Conservation (phyloP, 208 protist species). For the Giardia duodenalis region DNA sequence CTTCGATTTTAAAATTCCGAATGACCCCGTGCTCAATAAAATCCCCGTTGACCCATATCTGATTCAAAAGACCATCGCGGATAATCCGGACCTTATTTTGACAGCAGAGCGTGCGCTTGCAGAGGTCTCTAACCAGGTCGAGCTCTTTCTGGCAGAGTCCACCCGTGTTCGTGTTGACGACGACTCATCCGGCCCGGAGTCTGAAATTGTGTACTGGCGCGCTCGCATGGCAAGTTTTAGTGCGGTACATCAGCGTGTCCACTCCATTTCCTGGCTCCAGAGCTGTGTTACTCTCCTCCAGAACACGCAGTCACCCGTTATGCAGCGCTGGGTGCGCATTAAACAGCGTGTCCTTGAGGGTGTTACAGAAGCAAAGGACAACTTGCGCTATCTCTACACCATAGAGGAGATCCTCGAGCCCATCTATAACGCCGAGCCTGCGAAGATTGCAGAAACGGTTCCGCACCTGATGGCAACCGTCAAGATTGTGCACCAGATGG, state of each 20-base stretch:
- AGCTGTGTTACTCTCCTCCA: constrained; percentile 66
- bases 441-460: constrained; percentile 70
- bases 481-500: constrained; percentile 83
- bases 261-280: constrained; percentile 34
- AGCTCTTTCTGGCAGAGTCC: constrained; percentile 49
- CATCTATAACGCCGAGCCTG: constrained; percentile 68
- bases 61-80: neutral
- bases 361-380: constrained; percentile 86
- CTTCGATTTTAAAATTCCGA: neutral
- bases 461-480: constrained; percentile 77
- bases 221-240: constrained; percentile 67
- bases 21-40: neutral
- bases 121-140: constrained; percentile 39
- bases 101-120: neutral
- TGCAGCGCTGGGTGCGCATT: constrained; percentile 64
- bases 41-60: neutral
- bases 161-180: constrained; percentile 43
- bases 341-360: constrained; percentile 71
- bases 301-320: constrained; percentile 57
- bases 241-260: constrained; percentile 57
- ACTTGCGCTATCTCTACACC: constrained; percentile 81
- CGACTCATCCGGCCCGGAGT: constrained; percentile 62
- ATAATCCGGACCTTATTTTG: neutral
- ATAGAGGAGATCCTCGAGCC: constrained; percentile 83
- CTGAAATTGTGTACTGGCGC: constrained; percentile 77